phyloP scores from a whole-genome alignment of 352 stramenopile species.

The Discostella stelligera region DNA sequence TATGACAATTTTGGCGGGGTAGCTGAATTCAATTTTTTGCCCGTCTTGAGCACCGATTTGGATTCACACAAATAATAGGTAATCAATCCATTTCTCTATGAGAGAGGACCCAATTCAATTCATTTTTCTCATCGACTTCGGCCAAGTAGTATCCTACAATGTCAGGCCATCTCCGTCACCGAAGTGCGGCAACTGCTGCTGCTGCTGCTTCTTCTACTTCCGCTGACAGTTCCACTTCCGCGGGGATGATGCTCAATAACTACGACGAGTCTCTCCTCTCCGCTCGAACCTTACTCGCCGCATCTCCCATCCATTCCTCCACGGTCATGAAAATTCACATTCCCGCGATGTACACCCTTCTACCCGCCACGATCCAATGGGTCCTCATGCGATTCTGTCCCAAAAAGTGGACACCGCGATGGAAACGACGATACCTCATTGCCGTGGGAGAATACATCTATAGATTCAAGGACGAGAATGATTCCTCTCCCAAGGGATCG shows the following conservation, averaged over 20 bases:
- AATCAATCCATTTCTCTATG: no score
- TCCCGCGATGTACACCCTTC: conserved; percentile 59
- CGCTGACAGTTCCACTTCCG: not conserved
- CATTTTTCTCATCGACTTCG: no score
- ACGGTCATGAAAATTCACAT: conserved; percentile 69
- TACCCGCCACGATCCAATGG: conserved; percentile 55
- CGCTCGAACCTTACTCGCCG: conserved; percentile 20
- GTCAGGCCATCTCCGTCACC: conserved; percentile 27
- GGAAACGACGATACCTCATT: conserved; percentile 72
- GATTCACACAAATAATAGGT: no score
- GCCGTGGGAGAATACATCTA: conserved; percentile 76
- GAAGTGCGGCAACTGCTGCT: conserved; percentile 8
- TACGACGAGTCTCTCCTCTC: conserved; percentile 45
- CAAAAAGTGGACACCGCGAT: conserved; percentile 45
- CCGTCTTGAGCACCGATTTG: no score
- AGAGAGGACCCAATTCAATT: no score
- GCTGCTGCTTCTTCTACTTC: not conserved
- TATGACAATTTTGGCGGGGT: no score
- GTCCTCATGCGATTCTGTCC: conserved; percentile 47
- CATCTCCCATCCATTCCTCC: conserved; percentile 48
- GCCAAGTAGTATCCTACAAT: no score
- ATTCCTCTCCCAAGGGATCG: conserved; percentile 37
- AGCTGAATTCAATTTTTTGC: no score
- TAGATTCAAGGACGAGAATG: conserved; percentile 47
- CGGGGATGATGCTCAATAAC: conserved; percentile 1